These are phyloP conservation scores for Phaffomyces opuntiae DNA, from an alignment of 805 yeast species.

Conservation along the genomic window DNA sequence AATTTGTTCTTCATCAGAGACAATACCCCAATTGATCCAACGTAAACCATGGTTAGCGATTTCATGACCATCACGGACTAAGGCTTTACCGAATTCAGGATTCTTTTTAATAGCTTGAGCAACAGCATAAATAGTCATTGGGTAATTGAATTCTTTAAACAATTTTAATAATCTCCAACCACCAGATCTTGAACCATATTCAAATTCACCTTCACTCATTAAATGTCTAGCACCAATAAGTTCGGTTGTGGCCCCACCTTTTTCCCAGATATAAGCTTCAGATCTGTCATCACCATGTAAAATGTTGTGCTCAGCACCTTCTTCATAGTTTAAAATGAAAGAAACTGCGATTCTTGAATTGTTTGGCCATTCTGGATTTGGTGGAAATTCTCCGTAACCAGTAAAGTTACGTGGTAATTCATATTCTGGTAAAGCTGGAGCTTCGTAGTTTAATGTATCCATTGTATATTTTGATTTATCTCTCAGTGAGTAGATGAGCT, in stretches of 20 bases:
- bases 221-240: conserved; percentile 19
- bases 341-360: conserved; percentile 26
- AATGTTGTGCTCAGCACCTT: conserved; percentile 27
- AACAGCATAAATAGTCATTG: conserved; percentile 31
- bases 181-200: conserved; percentile 29
- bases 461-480: background rate
- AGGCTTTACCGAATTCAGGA: conserved; percentile 28
- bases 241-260: conserved; percentile 10
- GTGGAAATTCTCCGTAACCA: conserved; percentile 26
- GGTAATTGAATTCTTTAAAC: conserved; percentile 26
- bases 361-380: conserved; percentile 29
- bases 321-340: conserved; percentile 29
- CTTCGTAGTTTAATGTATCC: background rate
- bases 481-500: background rate
- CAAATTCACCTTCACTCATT: conserved; percentile 27
- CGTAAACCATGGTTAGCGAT: conserved; percentile 32
- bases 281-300: conserved; percentile 24
- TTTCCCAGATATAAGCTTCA: conserved; percentile 17
- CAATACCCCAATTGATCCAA: conserved; percentile 28
- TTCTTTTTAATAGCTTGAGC: conserved; percentile 31
- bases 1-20: conserved; percentile 27
- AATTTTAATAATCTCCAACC: conserved; percentile 28
- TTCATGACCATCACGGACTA: conserved; percentile 32
- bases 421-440: conserved; percentile 6
- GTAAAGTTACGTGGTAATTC: conserved; percentile 22